A percentile compares a stretch with the other conserved stretches of the same genome.
phyloP scores from a whole-genome alignment of 2,329 filamentous ascomycete species.

The Phialemoniopsis sp. region DNA sequence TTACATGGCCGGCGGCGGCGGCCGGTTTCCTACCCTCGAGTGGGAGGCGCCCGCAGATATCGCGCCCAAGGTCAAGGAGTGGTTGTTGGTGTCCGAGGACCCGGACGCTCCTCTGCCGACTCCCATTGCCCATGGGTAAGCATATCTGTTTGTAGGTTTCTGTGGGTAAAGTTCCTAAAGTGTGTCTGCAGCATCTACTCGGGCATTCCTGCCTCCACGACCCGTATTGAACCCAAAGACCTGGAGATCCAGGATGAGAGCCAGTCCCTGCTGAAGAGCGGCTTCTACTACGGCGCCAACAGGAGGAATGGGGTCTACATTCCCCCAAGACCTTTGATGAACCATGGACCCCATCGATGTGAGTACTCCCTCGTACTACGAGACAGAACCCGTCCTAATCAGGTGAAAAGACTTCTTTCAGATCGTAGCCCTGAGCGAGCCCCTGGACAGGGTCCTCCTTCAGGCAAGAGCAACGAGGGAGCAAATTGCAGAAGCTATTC shows the following conservation, averaged over 20 bases:
- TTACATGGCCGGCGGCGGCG: conserved; percentile 32
- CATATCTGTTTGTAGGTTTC: no score
- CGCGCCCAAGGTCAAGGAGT: conserved; percentile 29
- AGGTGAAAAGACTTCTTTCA: conserved; percentile 38
- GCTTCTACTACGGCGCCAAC: conserved; percentile 42
- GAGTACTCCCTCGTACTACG: no score
- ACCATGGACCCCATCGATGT: conserved; percentile 48
- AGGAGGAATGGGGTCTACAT: conserved; percentile 34
- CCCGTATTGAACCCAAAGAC: conserved; percentile 26
- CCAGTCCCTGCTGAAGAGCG: conserved; percentile 29
- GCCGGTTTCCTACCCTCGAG: conserved; percentile 31
- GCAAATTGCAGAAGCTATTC: conserved; percentile 34
- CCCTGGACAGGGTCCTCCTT: conserved; percentile 30
- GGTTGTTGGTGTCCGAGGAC: conserved; percentile 41
- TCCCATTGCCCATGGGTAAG: conserved; percentile 38
- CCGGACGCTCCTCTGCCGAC: conserved; percentile 39
- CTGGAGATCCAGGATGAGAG: conserved; percentile 24
- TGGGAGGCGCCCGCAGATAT: conserved; percentile 29
- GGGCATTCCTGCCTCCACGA: conserved; percentile 29
- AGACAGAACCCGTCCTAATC: background rate
- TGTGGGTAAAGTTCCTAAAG: background rate
- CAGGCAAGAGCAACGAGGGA: conserved; percentile 32
- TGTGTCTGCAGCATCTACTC: conserved; percentile 24
- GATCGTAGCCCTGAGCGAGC: conserved; percentile 40
- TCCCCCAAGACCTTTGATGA: conserved; percentile 39